These are phyloP conservation scores for Colletotrichum sp. DNA, from an alignment of 2,329 filamentous ascomycete species.

Conservation along the genomic window DNA sequence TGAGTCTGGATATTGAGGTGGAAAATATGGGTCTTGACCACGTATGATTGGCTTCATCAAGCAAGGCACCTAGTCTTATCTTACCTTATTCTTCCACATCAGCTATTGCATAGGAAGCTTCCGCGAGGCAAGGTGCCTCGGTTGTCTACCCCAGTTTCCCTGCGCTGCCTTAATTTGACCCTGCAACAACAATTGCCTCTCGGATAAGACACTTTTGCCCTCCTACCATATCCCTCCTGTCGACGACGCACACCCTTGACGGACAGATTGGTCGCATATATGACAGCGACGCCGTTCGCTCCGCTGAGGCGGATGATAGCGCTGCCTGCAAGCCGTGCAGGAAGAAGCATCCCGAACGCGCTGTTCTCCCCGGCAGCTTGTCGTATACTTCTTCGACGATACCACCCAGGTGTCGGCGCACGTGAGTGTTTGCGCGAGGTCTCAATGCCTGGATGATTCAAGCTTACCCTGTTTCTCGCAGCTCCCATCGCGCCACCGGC, in stretches of 20 bases:
- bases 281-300: neutral
- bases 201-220: neutral
- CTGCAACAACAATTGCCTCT: neutral
- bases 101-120: neutral
- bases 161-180: neutral
- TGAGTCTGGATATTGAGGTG: neutral
- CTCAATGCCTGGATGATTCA: neutral
- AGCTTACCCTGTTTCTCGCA: neutral
- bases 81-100: neutral
- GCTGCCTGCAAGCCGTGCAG: neutral
- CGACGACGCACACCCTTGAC: neutral
- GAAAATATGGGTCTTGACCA: neutral
- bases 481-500: neutral
- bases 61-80: neutral
- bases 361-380: neutral
- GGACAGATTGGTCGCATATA: neutral
- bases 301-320: neutral
- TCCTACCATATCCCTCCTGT: neutral
- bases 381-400: neutral
- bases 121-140: neutral
- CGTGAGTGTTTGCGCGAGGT: neutral
- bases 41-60: neutral
- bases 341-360: neutral
- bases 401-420: neutral
- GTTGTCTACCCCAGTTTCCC: neutral